phyloP scores from a whole-genome alignment of 495 filamentous ascomycete genomes.

The Friedmanniomyces simplex region DNA sequence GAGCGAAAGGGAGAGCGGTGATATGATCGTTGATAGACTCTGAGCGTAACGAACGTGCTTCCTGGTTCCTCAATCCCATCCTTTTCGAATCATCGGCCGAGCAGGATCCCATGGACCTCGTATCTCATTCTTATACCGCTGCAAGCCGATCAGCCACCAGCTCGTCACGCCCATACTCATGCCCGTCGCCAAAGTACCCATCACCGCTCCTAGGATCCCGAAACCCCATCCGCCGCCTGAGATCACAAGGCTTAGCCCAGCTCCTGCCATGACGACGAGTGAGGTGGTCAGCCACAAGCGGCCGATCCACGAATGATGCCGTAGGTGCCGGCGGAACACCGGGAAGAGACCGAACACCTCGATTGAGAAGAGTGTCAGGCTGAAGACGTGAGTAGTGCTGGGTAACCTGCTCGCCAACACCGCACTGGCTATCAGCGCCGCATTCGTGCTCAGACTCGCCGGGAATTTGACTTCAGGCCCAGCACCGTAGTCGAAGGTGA shows the following conservation, averaged over 20 bases:
- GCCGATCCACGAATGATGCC: slow-evolving; percentile 72
- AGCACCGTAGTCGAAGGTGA: slow-evolving; percentile 91
- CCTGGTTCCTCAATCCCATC: slow-evolving; percentile 48
- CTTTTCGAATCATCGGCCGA: slow-evolving; percentile 59
- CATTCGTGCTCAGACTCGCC: slow-evolving; percentile 84
- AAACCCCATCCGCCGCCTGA: slow-evolving; percentile 61
- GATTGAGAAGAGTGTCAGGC: slow-evolving; percentile 87
- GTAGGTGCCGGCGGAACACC: slow-evolving; percentile 78
- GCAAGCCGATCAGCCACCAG: slow-evolving; percentile 95
- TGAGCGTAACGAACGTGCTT: no score
- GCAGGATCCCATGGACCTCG: slow-evolving; percentile 98
- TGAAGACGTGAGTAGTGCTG: slow-evolving; percentile 88
- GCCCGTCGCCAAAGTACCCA: slow-evolving; percentile 58
- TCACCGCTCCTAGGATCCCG: slow-evolving; percentile 57
- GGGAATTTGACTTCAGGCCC: slow-evolving; percentile 59
- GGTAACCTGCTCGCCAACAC: slow-evolving; percentile 81
- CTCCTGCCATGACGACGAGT: slow-evolving; percentile 67
- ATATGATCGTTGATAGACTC: no score
- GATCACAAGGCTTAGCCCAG: slow-evolving; percentile 62
- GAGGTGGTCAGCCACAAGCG: slow-evolving; percentile 67
- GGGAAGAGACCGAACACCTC: slow-evolving; percentile 96
- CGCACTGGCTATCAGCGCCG: slow-evolving; percentile 87
- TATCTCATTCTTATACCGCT: slow-evolving; percentile 99
- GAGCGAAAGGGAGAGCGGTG: no score
- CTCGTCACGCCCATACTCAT: slow-evolving; percentile 85